These are phyloP conservation scores for Paracoccidioides lutzii DNA, from an alignment of 2,329 filamentous ascomycete genomes.

Conservation along the genomic window DNA sequence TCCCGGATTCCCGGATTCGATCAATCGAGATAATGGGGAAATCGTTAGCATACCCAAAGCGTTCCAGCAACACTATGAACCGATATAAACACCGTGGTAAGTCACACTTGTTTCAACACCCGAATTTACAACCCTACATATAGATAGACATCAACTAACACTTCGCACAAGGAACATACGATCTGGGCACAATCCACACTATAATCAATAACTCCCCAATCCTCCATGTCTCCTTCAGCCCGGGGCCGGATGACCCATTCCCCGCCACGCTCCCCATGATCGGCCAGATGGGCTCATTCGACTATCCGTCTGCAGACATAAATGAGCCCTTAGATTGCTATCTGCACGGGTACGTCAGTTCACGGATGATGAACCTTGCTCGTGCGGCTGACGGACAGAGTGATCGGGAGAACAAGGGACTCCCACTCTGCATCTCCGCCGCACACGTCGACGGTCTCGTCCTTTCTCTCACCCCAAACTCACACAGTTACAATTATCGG, in stretches of 20 bases:
- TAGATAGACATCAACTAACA: conserved; percentile 7
- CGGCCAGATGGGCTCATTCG: conserved; percentile 64
- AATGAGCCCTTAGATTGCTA: conserved; percentile 62
- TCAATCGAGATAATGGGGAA: conserved; percentile 24
- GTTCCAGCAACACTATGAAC: conserved; percentile 52
- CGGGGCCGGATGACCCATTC: conserved; percentile 50
- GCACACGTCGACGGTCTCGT: conserved; percentile 69
- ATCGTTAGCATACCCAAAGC: conserved; percentile 47
- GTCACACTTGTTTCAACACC: neutral
- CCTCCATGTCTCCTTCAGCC: conserved; percentile 67
- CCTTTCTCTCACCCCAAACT: conserved; percentile 64
- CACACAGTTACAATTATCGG: conserved; percentile 78
- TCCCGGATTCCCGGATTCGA: neutral
- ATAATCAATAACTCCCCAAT: conserved; percentile 64
- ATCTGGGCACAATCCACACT: conserved; percentile 56
- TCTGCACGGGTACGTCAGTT: conserved; percentile 72
- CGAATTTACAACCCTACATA: neutral
- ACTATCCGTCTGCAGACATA: conserved; percentile 43
- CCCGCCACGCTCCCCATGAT: conserved; percentile 75
- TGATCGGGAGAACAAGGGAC: conserved; percentile 31
- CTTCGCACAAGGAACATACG: conserved; percentile 48
- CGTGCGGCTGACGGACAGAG: conserved; percentile 19
- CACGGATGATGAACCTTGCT: conserved; percentile 59
- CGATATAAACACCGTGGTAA: conserved; percentile 52
- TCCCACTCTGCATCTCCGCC: conserved; percentile 61